A percentile compares a stretch with the other conserved stretches of the same genome.
Conservation (phyloP, 176 grass and related monocot species). For the Carex parvula region DNA sequence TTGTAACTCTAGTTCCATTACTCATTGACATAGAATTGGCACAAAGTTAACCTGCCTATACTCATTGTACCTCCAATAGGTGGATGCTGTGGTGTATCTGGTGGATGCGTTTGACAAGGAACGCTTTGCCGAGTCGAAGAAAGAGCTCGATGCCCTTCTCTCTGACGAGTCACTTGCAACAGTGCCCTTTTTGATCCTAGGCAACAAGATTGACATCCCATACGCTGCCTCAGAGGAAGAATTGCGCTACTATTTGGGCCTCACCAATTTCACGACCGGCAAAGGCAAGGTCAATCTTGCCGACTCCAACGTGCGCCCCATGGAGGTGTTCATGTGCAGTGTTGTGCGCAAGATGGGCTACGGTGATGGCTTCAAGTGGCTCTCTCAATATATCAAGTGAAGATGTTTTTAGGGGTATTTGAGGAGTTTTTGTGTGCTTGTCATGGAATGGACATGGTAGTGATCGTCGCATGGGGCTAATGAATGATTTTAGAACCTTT, state of each 20-base stretch:
- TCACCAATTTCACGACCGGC: constrained; percentile 41
- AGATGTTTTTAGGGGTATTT: background rate
- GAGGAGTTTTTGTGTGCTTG: constrained; percentile 14
- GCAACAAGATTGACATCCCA: constrained; percentile 71
- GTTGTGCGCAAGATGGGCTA: constrained; percentile 71
- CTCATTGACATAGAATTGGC: background rate
- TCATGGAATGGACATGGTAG: constrained; percentile 6
- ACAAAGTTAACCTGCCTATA: background rate
- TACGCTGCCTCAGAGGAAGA: constrained; percentile 29
- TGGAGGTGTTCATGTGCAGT: constrained; percentile 85
- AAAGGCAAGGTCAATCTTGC: constrained; percentile 43
- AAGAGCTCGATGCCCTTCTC: constrained; percentile 43
- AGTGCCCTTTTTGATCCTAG: constrained; percentile 63
- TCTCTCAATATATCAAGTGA: constrained; percentile 72
- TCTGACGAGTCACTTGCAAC: constrained; percentile 37
- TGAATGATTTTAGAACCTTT: constrained; percentile 26
- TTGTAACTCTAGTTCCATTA: background rate
- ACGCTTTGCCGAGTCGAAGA: constrained; percentile 37
- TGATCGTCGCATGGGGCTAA: background rate
- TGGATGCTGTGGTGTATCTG: constrained; percentile 63
- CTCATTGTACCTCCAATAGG: constrained; percentile 24
- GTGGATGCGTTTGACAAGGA: constrained; percentile 51
- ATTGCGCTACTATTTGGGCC: constrained; percentile 38
- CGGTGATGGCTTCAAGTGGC: constrained; percentile 58
- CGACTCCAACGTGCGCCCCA: constrained; percentile 33